Evolutionary conservation across 257 asterid genomes (phyloP).

Genomic region (Forsythia viridissima): DNA sequence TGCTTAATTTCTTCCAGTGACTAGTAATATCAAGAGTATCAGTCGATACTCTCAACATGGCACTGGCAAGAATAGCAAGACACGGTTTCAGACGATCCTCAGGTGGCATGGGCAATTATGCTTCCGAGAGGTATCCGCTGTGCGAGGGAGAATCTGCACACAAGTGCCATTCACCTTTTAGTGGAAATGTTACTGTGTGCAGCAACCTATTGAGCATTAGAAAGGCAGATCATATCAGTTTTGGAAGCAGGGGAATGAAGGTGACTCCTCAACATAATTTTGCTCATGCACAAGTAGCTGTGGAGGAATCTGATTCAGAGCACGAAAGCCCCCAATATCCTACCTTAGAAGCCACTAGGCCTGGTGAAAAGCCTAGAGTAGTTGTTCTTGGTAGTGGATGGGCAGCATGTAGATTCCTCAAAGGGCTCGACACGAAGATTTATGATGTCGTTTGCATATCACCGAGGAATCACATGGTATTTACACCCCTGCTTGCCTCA

Average conservation of each 20-base stretch:
- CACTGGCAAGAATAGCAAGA: conserved; percentile 77
- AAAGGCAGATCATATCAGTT: conserved; percentile 23
- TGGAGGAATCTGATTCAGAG: conserved; percentile 58
- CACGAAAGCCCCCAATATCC: conserved; percentile 63
- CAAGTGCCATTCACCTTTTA: conserved; percentile 24
- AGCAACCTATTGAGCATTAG: conserved; percentile 30
- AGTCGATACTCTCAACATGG: conserved; percentile 42
- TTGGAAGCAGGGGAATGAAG: conserved; percentile 57
- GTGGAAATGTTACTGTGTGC: conserved; percentile 22
- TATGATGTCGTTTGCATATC: conserved; percentile 91
- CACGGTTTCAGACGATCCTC: conserved; percentile 50
- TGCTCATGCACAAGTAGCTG: conserved; percentile 53
- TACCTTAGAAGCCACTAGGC: conserved; percentile 79
- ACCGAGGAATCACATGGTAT: conserved; percentile 96
- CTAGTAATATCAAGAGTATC: conserved; percentile 9
- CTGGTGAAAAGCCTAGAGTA: conserved; percentile 88
- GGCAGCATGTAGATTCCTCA: conserved; percentile 96
- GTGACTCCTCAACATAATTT: conserved; percentile 52
- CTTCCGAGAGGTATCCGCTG: conserved; percentile 25
- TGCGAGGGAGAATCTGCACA: conserved; percentile 28
- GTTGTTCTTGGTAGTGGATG: conserved; percentile 95
- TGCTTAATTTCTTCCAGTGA: conserved; percentile 1
- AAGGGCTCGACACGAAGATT: conserved; percentile 68
- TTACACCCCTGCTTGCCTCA: conserved; percentile 93
- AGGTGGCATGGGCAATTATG: conserved; percentile 35